These are phyloP conservation scores for Thalia dealbata DNA, from an alignment of 176 grass and related monocot genomes.

Conservation along the genomic window DNA sequence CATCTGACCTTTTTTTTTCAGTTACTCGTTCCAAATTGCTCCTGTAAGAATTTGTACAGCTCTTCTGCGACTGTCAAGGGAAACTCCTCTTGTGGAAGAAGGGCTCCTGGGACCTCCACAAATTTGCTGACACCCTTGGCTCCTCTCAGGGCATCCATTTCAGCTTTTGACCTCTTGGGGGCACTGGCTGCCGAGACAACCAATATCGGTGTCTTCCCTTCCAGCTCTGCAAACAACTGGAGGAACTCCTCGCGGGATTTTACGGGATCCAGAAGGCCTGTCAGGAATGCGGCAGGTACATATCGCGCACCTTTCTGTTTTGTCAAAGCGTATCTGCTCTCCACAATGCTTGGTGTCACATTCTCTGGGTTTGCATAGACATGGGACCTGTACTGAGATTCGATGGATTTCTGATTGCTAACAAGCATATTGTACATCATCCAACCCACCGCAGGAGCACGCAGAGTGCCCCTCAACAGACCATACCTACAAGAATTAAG, in stretches of 20 bases:
- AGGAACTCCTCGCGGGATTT: conserved; percentile 73
- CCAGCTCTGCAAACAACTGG: conserved; percentile 53
- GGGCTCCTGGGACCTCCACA: conserved; percentile 72
- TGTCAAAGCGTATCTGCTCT: conserved; percentile 72
- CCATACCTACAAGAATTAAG: conserved; percentile 51
- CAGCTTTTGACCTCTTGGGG: conserved; percentile 86
- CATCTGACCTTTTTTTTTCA: conserved; percentile 3
- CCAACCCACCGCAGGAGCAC: conserved; percentile 68
- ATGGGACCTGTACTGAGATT: conserved; percentile 92
- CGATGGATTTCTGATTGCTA: conserved; percentile 89
- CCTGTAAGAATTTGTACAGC: conserved; percentile 54
- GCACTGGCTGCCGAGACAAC: conserved; percentile 43
- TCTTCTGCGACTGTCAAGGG: conserved; percentile 57
- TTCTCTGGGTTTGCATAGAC: conserved; percentile 87
- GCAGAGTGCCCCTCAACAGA: conserved; percentile 67
- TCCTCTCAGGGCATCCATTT: conserved; percentile 70
- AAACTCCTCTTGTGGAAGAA: conserved; percentile 92
- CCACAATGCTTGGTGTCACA: conserved; percentile 55
- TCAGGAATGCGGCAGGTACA: conserved; percentile 81
- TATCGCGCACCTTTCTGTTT: conserved; percentile 72
- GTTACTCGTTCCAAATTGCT: conserved; percentile 23
- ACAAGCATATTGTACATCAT: conserved; percentile 96
- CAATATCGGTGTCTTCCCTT: conserved; percentile 43
- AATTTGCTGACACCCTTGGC: conserved; percentile 66
- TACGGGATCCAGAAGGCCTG: conserved; percentile 79